Percentiles rank a stretch among this genome's conserved stretches.
phyloP scores from a whole-genome alignment of 2,329 filamentous ascomycete genomes.

The Paraphaeosphaeria sporulosa region DNA sequence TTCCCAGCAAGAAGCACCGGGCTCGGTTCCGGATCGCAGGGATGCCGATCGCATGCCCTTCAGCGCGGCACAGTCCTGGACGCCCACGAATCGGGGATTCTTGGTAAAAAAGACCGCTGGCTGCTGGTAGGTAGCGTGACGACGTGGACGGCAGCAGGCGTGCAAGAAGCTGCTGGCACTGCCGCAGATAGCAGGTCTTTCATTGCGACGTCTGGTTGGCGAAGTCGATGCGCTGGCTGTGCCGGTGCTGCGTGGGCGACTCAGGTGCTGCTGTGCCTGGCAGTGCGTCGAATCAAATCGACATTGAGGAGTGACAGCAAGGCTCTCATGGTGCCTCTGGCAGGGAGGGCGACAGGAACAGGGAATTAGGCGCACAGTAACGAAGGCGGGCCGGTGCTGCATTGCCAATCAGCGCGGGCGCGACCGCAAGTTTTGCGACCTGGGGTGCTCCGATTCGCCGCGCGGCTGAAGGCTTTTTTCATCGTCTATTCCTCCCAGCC shows the following conservation, averaged over 20 bases:
- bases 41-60: slow-evolving; percentile 23
- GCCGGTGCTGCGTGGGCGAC: slow-evolving; percentile 30
- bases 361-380: slow-evolving; percentile 23
- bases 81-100: slow-evolving; percentile 13
- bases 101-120: neutral
- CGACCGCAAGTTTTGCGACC: slow-evolving; percentile 32
- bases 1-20: slow-evolving; percentile 38
- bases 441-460: slow-evolving; percentile 34
- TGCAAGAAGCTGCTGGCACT: neutral
- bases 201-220: slow-evolving; percentile 22
- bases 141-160: slow-evolving; percentile 14
- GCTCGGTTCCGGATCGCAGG: slow-evolving; percentile 30
- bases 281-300: neutral
- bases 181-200: slow-evolving; percentile 18
- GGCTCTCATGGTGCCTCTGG: neutral
- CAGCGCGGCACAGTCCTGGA: slow-evolving; percentile 12
- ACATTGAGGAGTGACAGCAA: slow-evolving; percentile 17
- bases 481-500: slow-evolving; percentile 25
- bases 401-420: slow-evolving; percentile 37
- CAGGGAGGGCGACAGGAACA: slow-evolving; percentile 14
- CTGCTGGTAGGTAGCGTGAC: neutral
- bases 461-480: slow-evolving; percentile 27
- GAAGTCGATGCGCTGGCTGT: slow-evolving; percentile 36
- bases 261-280: slow-evolving; percentile 4
- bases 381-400: neutral